Percentiles rank a stretch among this genome's conserved stretches.
Conservation (phyloP, 257 asterid species). For the Petunia axillaris region DNA sequence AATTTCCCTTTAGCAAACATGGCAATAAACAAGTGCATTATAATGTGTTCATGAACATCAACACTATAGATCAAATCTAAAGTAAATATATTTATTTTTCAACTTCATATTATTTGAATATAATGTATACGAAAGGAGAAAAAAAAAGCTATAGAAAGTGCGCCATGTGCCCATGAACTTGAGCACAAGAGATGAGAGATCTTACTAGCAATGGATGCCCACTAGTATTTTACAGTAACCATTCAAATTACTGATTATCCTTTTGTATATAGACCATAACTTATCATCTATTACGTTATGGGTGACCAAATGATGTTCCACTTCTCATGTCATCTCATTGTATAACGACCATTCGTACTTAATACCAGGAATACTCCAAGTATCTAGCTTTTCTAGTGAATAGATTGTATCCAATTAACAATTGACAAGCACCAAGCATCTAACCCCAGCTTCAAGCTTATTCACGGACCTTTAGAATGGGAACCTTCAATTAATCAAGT, state of each 20-base stretch:
- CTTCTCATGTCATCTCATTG: not conserved
- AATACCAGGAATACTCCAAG: not conserved
- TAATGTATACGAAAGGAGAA: no score
- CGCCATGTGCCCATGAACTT: not conserved
- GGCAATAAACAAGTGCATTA: no score
- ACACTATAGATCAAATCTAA: no score
- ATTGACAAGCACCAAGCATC: not conserved
- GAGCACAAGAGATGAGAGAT: not conserved
- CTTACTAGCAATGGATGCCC: not conserved
- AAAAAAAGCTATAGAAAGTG: not conserved
- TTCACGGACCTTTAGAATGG: not conserved
- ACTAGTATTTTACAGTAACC: not conserved
- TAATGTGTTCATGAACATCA: no score
- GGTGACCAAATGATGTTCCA: not conserved
- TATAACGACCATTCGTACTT: not conserved
- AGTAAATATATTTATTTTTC: no score
- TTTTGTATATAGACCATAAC: not conserved
- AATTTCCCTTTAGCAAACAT: no score
- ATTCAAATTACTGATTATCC: conserved; percentile 14
- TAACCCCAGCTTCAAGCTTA: not conserved
- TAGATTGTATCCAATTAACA: conserved; percentile 14
- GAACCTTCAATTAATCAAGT: conserved; percentile 13
- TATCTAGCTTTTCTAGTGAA: not conserved
- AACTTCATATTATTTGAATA: no score
- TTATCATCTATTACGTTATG: not conserved